These are phyloP conservation scores for Phaeotremella fagi DNA, from an alignment of 768 basidiomycete species.

Conservation along the genomic window DNA sequence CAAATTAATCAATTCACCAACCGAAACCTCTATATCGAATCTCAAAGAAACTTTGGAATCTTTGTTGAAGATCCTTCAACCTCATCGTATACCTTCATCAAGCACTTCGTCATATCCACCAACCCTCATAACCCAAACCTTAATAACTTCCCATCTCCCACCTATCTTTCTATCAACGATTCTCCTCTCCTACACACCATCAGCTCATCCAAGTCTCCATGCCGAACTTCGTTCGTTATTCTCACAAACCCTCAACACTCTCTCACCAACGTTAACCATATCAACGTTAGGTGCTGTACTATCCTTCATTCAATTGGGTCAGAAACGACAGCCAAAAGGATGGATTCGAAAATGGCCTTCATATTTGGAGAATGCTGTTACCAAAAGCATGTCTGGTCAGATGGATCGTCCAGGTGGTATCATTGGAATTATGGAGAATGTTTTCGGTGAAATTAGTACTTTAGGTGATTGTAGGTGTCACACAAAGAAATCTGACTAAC, in stretches of 20 bases:
- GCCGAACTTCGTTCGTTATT: conserved; percentile 7
- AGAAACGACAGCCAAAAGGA: not conserved
- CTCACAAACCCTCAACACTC: conserved; percentile 2
- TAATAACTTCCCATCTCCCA: conserved; percentile 15
- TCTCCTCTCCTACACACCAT: conserved; percentile 27
- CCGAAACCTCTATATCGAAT: not conserved
- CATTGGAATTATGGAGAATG: conserved; percentile 30
- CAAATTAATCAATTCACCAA: not conserved
- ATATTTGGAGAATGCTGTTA: conserved; percentile 18
- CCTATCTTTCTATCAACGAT: conserved; percentile 22
- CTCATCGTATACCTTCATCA: conserved; percentile 9
- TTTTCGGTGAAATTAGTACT: conserved; percentile 22
- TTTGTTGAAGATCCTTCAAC: conserved; percentile 13
- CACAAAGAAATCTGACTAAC: not conserved
- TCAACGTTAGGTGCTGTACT: conserved; percentile 16
- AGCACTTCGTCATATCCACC: conserved; percentile 10
- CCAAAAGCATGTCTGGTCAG: conserved; percentile 25
- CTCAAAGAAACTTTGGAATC: conserved; percentile 3
- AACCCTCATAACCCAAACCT: conserved; percentile 20
- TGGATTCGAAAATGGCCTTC: not conserved
- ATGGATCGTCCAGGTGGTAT: conserved; percentile 26
- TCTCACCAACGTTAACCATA: conserved; percentile 16
- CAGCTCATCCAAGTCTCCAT: conserved; percentile 5
- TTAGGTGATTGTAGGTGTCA: conserved; percentile 13
- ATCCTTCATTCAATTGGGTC: conserved; percentile 5